phyloP scores from a whole-genome alignment of 331 rosid species.

The Phaseolus coccineus region DNA sequence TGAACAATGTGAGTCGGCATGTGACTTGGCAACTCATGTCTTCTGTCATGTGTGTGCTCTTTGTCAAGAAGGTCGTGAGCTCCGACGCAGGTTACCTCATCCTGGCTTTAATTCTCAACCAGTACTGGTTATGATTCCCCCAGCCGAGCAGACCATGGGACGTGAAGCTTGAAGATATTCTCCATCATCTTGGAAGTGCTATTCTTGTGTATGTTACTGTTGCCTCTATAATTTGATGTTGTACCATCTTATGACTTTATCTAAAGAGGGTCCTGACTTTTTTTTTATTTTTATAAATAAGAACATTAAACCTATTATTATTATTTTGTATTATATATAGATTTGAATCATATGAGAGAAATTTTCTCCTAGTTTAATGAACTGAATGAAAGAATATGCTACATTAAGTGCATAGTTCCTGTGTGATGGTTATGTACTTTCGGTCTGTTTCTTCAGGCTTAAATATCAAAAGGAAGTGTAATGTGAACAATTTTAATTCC shows the following conservation, averaged over 20 bases:
- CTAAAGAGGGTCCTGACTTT: conserved; percentile 35
- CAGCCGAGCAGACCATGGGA: conserved; percentile 84
- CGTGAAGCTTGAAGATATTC: conserved; percentile 61
- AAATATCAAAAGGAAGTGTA: neutral
- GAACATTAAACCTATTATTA: conserved; percentile 28
- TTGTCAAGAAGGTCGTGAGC: conserved; percentile 97
- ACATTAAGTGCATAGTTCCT: neutral
- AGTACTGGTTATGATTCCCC: conserved; percentile 85
- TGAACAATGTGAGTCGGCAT: conserved; percentile 78
- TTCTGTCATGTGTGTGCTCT: conserved; percentile 90
- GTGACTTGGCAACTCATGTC: conserved; percentile 84
- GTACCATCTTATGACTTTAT: conserved; percentile 18
- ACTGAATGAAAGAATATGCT: conserved; percentile 7
- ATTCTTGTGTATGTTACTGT: conserved; percentile 42
- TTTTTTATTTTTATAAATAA: conserved; percentile 36
- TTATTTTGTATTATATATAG: conserved; percentile 21
- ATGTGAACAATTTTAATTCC: neutral
- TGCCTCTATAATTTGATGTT: conserved; percentile 28
- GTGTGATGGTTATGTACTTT: conserved; percentile 7
- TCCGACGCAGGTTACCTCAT: conserved; percentile 89
- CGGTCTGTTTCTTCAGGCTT: neutral
- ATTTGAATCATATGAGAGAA: conserved; percentile 30
- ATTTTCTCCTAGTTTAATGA: conserved; percentile 16
- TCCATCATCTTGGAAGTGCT: conserved; percentile 22
- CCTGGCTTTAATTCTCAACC: conserved; percentile 91